phyloP scores from a whole-genome alignment of 129 eudicot species.

The Centella asiatica region DNA sequence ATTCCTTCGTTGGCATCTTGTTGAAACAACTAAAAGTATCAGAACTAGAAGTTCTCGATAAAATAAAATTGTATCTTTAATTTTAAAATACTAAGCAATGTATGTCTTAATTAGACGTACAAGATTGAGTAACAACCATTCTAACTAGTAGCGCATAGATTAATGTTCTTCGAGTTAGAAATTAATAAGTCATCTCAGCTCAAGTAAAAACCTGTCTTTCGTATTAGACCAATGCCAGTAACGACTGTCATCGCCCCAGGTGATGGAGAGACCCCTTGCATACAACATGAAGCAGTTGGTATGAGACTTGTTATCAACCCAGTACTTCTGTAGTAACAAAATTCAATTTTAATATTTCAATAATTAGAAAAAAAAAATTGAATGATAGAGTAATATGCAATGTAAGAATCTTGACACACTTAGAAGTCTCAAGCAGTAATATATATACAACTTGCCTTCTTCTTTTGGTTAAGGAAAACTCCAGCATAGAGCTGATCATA shows the following conservation, averaged over 20 bases:
- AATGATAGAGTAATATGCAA: too few relatives aligned
- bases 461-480: conserved; percentile 52
- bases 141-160: too few relatives aligned
- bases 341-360: neutral
- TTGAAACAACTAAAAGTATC: too few relatives aligned
- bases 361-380: neutral
- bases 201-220: conserved; percentile 24
- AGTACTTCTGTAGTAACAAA: conserved; percentile 43
- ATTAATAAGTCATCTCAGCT: too few relatives aligned
- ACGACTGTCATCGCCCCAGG: conserved; percentile 60
- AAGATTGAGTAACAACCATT: too few relatives aligned
- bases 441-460: conserved; percentile 30
- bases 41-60: too few relatives aligned
- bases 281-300: conserved; percentile 62
- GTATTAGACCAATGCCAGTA: conserved; percentile 61
- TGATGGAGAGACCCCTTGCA: conserved; percentile 53
- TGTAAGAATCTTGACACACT: too few relatives aligned
- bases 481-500: conserved; percentile 42
- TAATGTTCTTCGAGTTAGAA: too few relatives aligned
- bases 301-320: conserved; percentile 50
- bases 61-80: too few relatives aligned
- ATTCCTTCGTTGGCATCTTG: too few relatives aligned
- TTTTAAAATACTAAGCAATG: too few relatives aligned
- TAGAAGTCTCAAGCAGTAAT: neutral
- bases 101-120: too few relatives aligned